phyloP scores from a whole-genome alignment of 441 rosid genomes.

The Jatropha podagrica region DNA sequence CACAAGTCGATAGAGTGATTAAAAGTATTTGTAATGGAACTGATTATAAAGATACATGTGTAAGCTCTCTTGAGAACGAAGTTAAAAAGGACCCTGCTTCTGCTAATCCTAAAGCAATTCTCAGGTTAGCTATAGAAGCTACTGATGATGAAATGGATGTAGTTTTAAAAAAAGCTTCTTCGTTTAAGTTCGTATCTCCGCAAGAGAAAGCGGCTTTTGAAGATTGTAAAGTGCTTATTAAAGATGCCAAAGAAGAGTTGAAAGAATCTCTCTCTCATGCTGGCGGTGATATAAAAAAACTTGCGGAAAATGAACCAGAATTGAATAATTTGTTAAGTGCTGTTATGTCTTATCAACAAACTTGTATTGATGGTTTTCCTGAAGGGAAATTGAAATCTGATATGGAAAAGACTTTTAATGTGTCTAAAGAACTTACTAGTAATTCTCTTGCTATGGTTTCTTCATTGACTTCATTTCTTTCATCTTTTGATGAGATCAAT shows the following conservation, averaged over 20 bases:
- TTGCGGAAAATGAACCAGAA: conserved; percentile 31
- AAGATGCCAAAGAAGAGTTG: conserved; percentile 53
- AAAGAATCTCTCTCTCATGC: conserved; percentile 21
- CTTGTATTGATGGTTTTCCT: conserved; percentile 70
- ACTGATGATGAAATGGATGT: conserved; percentile 33
- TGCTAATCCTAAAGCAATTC: conserved; percentile 41
- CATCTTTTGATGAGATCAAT: conserved; percentile 8
- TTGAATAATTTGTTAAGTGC: conserved; percentile 72
- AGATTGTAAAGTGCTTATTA: conserved; percentile 50
- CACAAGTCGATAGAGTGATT: conserved; percentile 37
- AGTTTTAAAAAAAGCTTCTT: conserved; percentile 34
- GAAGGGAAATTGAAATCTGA: conserved; percentile 52
- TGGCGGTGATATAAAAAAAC: conserved; percentile 22
- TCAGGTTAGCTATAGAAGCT: conserved; percentile 48
- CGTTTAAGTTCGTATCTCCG: conserved; percentile 37
- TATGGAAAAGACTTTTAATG: conserved; percentile 39
- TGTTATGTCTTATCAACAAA: conserved; percentile 64
- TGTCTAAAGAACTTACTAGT: conserved; percentile 51
- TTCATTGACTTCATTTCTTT: conserved; percentile 27
- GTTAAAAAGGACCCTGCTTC: conserved; percentile 26
- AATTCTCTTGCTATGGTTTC: conserved; percentile 65
- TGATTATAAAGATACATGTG: conserved; percentile 44
- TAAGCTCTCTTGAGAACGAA: conserved; percentile 35
- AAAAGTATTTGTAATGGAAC: conserved; percentile 45
- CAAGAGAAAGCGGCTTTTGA: conserved; percentile 55